Evolutionary conservation across 2,329 filamentous ascomycete species (phyloP), one percentile per base, ranked within the genome.

Genomic region (Stenocarpella maydis): DNA sequence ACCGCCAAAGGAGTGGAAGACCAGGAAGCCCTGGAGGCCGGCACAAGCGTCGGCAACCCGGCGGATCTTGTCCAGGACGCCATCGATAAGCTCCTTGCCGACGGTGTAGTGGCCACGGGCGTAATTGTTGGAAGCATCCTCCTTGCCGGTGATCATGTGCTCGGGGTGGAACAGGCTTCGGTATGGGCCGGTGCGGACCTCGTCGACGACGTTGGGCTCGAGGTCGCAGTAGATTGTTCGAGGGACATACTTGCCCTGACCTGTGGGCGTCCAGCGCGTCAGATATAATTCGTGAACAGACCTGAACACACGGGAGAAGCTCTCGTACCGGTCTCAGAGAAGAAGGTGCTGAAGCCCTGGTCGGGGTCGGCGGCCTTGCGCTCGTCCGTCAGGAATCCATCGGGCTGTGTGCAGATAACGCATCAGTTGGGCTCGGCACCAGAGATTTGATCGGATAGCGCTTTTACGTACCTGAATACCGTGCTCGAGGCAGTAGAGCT

Each of bases 61-160:
- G 83, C 96, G 94, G 75, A 99, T 92, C 90, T 97, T 97, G 89
- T 99, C 96, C 76, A 98, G 87, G 73, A 98, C 96, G 82, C 95
- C 91, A 83, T 99, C 96, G 78, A 98, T 98, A 83, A 99, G 90
- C 88, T 99, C 96, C 90, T 98, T 98, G 82, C 96, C 96, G 77
- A 98, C 95, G 74, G 96, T 99, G 90, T 99, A 99, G 88, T 99
- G 96, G 76, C 96, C 96, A 89, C 96, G 95, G 78, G 96, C 96
- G 81, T 98, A 98, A 91, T 99, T 99, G 92, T 99, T 99, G 77
- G 95, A 98, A 76, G 96, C 96, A 91, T 98, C 96, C 89, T 98
- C 96, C 91, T 98, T 98, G 85, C 96, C 96, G 74, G 94, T 97
- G 85, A 99, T 98, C 95, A 99, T 97, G 86, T 97, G 92, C 86